Base-by-base conservation (phyloP, 2,329 filamentous ascomycete species). In the Ophiosphaerella korrae region DNA sequence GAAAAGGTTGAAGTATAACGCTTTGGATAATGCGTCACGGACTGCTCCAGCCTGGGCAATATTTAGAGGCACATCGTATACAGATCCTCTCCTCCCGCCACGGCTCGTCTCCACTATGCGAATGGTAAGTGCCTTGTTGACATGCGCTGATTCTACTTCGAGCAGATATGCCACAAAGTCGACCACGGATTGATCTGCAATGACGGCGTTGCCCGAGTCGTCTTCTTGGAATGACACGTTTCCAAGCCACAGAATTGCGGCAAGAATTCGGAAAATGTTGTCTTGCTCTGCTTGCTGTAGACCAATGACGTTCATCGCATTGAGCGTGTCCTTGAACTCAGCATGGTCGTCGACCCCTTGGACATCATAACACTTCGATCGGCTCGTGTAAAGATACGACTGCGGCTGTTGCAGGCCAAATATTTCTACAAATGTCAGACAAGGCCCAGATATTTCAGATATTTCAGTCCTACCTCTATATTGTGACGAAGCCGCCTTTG, bases 1-100 rank as follows among this genome's bases (percentile, higher is more conserved):
- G 66, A 99, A 99, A 47, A 99, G 83, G 71, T 97, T 97, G 80
- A 89, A 89, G 76, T 99, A 99, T 50, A 99, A 92, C n/a, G 88
- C 92, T 80, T 94, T 97, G 53, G 93, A 85, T 43, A 99, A 78
- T 9, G 92, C 94, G 76, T 99, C 94, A 60, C 92, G 85, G 7
- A 95, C 95, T 26, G 94, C 86, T 34, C 80, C 81, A 23, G 94
- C 94, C 75, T 97, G 94, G 1, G 92, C 84, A 2, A 87, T 85
- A 74, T 99, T 97, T 57, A 96, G 82, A 0, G 92, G 93, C 3
- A 87, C 85, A 58, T 88, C 85, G 63, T 88, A 88, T 2, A 88
- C 77, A 2, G 85, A 88, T 3, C 86, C 86, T 75, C 86, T 76
- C 48, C 86, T 79, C 42, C 84, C 85, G 59, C 86, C 86, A 54